Percentiles rank a stretch among this genome's conserved stretches.
phyloP scores from a whole-genome alignment of 192 early-diverging fungal species.

The Obelidium mucronatum region DNA sequence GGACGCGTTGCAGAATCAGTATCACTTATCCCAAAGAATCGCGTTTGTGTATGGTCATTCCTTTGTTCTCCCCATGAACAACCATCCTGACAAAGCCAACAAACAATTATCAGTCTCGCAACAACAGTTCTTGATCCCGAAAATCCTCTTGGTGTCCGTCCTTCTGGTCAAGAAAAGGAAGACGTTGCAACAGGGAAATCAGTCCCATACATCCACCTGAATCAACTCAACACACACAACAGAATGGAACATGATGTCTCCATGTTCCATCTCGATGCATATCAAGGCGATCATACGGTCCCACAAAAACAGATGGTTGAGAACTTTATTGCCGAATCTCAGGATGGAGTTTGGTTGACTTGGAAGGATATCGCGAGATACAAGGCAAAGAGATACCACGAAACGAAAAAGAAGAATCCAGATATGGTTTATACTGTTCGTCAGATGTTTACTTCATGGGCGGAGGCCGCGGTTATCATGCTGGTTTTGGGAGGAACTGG shows the following conservation, averaged over 20 bases:
- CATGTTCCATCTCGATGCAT: constrained; percentile 33
- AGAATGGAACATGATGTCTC: constrained; percentile 51
- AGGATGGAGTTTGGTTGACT: background rate
- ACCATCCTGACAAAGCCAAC: too few species aligned
- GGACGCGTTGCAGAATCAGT: background rate
- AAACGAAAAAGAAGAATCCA: background rate
- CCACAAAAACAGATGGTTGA: background rate
- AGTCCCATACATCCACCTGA: background rate
- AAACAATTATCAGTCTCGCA: background rate
- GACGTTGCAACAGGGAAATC: background rate
- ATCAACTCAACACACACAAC: constrained; percentile 16
- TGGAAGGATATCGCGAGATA: background rate
- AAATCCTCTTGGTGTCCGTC: background rate
- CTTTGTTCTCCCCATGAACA: too few species aligned
- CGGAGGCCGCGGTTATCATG: background rate
- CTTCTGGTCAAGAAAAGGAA: background rate
- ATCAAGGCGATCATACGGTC: constrained; percentile 36
- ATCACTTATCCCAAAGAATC: constrained; percentile 4
- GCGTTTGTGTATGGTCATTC: background rate
- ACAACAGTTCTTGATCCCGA: background rate
- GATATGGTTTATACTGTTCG: background rate
- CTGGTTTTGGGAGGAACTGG: background rate
- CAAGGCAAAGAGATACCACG: background rate
- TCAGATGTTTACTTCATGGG: background rate
- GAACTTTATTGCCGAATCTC: background rate